Conservation (phyloP, 1,139 yeast genomes). For the Pichia sp. region DNA sequence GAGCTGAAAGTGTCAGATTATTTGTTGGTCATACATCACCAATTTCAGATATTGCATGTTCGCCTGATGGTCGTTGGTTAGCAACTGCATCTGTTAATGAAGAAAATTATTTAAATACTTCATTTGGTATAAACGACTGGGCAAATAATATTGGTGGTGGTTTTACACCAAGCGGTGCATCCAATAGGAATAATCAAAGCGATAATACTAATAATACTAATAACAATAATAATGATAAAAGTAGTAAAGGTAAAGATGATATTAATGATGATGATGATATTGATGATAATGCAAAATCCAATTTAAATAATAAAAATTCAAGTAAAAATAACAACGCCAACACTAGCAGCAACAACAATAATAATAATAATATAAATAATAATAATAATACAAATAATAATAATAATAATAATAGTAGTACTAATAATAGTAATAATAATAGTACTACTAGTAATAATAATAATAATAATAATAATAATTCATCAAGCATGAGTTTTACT, state of each 20-base stretch:
- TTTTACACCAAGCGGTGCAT: conserved; percentile 11
- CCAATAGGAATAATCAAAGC: not conserved
- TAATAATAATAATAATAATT: too few species aligned
- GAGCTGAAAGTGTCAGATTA: conserved; percentile 87
- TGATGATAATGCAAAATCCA: not conserved
- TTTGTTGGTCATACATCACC: conserved; percentile 93
- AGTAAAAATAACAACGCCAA: not conserved
- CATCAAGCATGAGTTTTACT: conserved; percentile 7
- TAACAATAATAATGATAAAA: not conserved
- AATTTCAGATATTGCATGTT: conserved; percentile 75
- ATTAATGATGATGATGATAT: not conserved
- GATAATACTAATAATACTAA: too few species aligned
- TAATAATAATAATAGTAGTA: too few species aligned
- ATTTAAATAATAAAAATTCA: not conserved
- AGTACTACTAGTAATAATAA: too few species aligned
- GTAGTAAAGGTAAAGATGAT: not conserved
- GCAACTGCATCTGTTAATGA: conserved; percentile 94
- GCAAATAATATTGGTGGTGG: conserved; percentile 13
- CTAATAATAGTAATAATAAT: too few species aligned
- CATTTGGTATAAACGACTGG: conserved; percentile 15
- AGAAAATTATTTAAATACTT: conserved; percentile 33
- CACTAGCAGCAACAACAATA: too few species aligned
- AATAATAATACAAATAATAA: too few species aligned
- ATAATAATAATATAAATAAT: too few species aligned
- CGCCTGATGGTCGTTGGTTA: conserved; percentile 96